Evolutionary conservation across 495 filamentous ascomycete species (phyloP).

Genomic region (Ramalina peruviana): DNA sequence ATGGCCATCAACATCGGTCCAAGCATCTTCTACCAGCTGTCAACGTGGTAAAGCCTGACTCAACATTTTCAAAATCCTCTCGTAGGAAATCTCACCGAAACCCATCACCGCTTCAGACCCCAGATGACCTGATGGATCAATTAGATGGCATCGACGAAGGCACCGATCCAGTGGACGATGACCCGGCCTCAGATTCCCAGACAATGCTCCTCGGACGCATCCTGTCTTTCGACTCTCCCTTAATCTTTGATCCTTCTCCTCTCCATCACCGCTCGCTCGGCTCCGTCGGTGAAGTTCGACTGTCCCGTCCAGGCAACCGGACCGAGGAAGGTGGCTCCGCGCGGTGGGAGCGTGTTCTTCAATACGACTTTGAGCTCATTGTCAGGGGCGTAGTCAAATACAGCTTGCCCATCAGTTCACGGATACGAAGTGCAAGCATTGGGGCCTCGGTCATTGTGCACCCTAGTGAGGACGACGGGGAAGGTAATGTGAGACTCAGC

Average conservation of each 20-base stretch:
- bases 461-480: constrained; percentile 25
- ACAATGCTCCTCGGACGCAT: constrained; percentile 87
- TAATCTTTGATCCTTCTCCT: constrained; percentile 79
- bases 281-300: constrained; percentile 69
- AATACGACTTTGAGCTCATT: constrained; percentile 84
- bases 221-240: constrained; percentile 68
- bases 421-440: constrained; percentile 40
- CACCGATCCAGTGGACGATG: constrained; percentile 51
- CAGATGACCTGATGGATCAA: constrained; percentile 2
- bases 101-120: not conserved
- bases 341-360: constrained; percentile 80
- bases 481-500: not conserved
- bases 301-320: constrained; percentile 72
- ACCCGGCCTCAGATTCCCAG: constrained; percentile 50
- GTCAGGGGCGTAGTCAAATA: constrained; percentile 84
- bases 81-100: not conserved
- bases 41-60: not conserved
- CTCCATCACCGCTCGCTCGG: constrained; percentile 49
- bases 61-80: not conserved
- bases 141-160: constrained; percentile 46
- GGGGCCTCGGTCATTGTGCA: constrained; percentile 36
- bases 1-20: not conserved
- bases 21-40: not conserved
- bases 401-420: constrained; percentile 66
- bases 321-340: constrained; percentile 75